Evolutionary conservation across 768 basidiomycete genomes (phyloP).

Genomic region (Scleroderma citrinum): DNA sequence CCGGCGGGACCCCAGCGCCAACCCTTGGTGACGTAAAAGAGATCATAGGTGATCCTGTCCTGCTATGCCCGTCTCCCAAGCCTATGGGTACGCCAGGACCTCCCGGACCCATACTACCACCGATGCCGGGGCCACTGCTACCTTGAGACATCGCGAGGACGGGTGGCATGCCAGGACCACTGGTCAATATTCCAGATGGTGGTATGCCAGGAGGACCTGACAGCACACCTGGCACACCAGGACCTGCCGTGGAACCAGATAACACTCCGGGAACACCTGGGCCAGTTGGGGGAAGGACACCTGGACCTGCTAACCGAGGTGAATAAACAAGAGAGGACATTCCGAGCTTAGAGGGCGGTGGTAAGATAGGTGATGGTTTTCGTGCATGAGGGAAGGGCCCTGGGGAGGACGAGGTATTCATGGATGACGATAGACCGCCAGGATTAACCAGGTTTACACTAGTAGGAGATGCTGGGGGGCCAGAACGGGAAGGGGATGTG

Average conservation of each 20-base stretch:
- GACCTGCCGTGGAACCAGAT: conserved; percentile 4
- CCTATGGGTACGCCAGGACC: neutral
- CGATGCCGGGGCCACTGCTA: conserved; percentile 18
- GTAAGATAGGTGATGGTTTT: conserved; percentile 21
- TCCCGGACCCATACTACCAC: conserved; percentile 10
- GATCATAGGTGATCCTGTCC: conserved; percentile 22
- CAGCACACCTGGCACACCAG: neutral
- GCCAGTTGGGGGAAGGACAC: conserved; percentile 23
- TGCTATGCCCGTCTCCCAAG: conserved; percentile 7
- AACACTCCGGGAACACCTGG: conserved; percentile 23
- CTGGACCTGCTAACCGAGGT: conserved; percentile 26
- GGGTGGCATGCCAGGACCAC: conserved; percentile 7
- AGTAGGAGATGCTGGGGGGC: conserved; percentile 18
- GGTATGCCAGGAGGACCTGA: neutral
- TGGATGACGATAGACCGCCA: conserved; percentile 11
- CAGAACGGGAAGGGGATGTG: conserved; percentile 35
- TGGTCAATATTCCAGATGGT: neutral
- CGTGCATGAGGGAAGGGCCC: conserved; percentile 18
- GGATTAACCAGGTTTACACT: conserved; percentile 11
- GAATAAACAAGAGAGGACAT: conserved; percentile 22
- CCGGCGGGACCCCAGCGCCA: conserved; percentile 1
- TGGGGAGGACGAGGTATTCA: conserved; percentile 2
- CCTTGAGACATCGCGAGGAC: neutral
- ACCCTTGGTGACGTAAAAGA: conserved; percentile 10
- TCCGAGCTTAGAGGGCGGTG: conserved; percentile 18